phyloP scores from a whole-genome alignment of 2,329 filamentous ascomycete genomes.

The Paecilomyces sp. region DNA sequence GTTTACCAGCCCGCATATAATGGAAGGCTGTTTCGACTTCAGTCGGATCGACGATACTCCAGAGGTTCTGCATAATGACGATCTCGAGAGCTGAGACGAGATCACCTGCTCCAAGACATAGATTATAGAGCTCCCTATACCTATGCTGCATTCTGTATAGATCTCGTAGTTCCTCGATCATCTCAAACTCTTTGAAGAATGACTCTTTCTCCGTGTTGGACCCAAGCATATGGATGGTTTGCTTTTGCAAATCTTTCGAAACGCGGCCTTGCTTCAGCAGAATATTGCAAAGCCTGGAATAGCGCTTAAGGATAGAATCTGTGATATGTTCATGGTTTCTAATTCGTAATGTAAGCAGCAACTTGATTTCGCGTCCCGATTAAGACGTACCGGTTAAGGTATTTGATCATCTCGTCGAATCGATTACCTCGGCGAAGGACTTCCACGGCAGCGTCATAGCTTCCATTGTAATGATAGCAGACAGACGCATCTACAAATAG shows the following conservation, averaged over 20 bases:
- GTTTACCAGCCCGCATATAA: neutral
- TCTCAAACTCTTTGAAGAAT: constrained; percentile 13
- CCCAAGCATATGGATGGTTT: constrained; percentile 11
- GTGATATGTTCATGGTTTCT: constrained; percentile 5
- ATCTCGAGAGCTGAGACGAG: neutral
- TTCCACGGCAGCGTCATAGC: constrained; percentile 12
- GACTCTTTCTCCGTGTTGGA: constrained; percentile 8
- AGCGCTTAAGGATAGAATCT: constrained; percentile 2
- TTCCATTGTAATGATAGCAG: constrained; percentile 6
- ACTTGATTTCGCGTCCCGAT: neutral
- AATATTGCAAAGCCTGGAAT: constrained; percentile 13
- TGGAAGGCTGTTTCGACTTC: neutral
- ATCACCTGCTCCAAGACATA: neutral
- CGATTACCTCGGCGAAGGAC: constrained; percentile 9
- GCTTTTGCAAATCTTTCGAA: constrained; percentile 6
- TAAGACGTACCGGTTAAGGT: constrained; percentile 7
- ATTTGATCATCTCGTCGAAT: constrained; percentile 13
- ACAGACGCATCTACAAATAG: constrained; percentile 8
- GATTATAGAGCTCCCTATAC: constrained; percentile 7
- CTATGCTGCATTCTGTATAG: constrained; percentile 5
- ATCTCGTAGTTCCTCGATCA: constrained; percentile 8
- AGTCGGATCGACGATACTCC: neutral
- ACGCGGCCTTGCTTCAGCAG: constrained; percentile 11
- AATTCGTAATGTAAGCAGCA: neutral
- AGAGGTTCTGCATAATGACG: neutral